These are phyloP conservation scores for Globisporangium carolinianum DNA, from an alignment of 352 stramenopile genomes.

Conservation along the genomic window DNA sequence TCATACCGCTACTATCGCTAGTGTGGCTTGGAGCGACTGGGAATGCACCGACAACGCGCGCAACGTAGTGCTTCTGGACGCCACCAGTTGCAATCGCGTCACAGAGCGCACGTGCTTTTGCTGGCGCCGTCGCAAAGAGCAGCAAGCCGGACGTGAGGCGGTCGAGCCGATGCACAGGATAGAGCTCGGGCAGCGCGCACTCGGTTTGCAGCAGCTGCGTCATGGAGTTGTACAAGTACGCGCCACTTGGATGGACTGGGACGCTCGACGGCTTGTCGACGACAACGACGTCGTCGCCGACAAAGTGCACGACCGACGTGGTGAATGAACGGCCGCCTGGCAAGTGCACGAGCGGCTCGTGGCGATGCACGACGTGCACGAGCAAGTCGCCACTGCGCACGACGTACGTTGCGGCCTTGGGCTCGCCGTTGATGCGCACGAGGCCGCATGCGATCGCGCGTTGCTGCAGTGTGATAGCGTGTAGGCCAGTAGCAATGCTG, in stretches of 20 bases:
- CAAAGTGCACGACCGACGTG: constrained; percentile 27
- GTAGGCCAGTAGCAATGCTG: not conserved
- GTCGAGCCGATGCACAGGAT: constrained; percentile 91
- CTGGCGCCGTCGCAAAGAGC: constrained; percentile 40
- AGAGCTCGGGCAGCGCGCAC: constrained; percentile 27
- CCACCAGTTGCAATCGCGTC: constrained; percentile 25
- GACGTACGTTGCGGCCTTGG: constrained; percentile 38
- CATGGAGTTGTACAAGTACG: constrained; percentile 89
- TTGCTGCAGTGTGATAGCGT: constrained; percentile 18
- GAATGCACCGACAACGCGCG: constrained; percentile 38
- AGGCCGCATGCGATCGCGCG: constrained; percentile 76
- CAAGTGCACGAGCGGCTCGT: constrained; percentile 86
- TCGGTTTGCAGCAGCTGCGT: constrained; percentile 36
- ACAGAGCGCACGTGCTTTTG: constrained; percentile 33
- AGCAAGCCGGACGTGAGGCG: constrained; percentile 85
- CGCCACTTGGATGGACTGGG: constrained; percentile 89
- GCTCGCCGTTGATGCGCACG: constrained; percentile 80
- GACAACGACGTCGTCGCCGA: constrained; percentile 48
- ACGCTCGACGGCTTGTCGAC: constrained; percentile 84
- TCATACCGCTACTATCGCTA: too few species aligned
- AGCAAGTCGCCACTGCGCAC: constrained; percentile 86
- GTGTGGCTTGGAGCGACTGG: constrained; percentile 7
- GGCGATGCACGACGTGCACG: constrained; percentile 88
- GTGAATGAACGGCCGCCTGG: constrained; percentile 4
- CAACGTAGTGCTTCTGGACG: constrained; percentile 53